Evolutionary conservation across 352 stramenopile genomes (phyloP).

Genomic region (Phytophthora megakarya): DNA sequence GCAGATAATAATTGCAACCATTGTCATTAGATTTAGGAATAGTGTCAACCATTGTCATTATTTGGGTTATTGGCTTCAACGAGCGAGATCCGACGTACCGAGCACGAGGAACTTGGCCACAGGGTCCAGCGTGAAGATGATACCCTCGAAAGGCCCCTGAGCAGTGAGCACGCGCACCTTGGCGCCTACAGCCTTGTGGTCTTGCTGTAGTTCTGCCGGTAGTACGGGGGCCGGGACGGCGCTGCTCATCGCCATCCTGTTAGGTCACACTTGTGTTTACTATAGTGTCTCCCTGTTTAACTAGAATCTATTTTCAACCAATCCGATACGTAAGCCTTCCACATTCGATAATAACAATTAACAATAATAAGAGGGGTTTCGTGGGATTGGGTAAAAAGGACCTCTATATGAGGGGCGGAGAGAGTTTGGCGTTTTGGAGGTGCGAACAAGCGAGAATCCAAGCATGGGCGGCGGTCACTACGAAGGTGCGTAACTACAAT

Average conservation of each 20-base stretch:
- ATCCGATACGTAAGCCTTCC: too few species aligned
- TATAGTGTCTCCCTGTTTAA: slow-evolving; percentile 3
- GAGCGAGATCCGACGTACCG: slow-evolving; percentile 36
- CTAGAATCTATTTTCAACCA: too few species aligned
- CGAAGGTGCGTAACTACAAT: slow-evolving; percentile 51
- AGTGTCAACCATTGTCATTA: slow-evolving; percentile 4
- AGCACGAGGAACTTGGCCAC: slow-evolving; percentile 83
- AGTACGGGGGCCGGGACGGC: slow-evolving; percentile 40
- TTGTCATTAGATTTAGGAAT: slow-evolving; percentile 1
- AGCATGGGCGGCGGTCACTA: slow-evolving; percentile 70
- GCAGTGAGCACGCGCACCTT: slow-evolving; percentile 66
- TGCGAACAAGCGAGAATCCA: slow-evolving; percentile 43
- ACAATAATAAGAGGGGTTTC: neutral
- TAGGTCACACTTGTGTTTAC: slow-evolving; percentile 15
- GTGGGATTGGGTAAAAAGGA: slow-evolving; percentile 6
- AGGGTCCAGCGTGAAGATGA: slow-evolving; percentile 81
- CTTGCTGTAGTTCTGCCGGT: slow-evolving; percentile 63
- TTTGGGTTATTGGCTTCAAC: neutral
- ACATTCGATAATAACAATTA: neutral
- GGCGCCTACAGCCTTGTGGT: slow-evolving; percentile 64
- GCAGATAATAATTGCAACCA: neutral
- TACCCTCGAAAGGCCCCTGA: slow-evolving; percentile 64
- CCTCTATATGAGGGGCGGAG: slow-evolving; percentile 18
- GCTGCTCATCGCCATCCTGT: slow-evolving; percentile 49
- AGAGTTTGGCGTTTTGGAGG: slow-evolving; percentile 43